A percentile compares a stretch with the other conserved stretches of the same genome.
These are phyloP conservation scores for Pleurotus giganteus DNA, from an alignment of 768 basidiomycete species.

Conservation along the genomic window DNA sequence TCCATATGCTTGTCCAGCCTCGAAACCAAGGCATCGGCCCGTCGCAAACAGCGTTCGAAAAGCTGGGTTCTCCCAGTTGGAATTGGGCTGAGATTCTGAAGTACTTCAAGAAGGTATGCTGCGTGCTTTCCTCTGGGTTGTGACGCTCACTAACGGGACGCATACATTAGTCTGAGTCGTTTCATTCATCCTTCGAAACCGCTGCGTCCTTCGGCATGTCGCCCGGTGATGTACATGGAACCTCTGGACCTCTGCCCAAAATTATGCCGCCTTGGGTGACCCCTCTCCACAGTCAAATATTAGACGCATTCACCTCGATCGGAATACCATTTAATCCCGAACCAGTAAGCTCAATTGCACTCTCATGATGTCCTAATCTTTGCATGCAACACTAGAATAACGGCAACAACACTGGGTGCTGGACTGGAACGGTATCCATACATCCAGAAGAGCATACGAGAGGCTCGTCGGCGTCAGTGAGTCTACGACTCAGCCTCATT, in stretches of 20 bases:
- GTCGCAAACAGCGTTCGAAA: not conserved
- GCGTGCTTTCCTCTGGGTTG: not conserved
- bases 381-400: not conserved
- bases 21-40: no score
- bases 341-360: not conserved
- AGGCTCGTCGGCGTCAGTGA: constrained; percentile 6
- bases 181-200: not conserved
- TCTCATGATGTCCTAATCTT: no score
- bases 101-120: constrained; percentile 9
- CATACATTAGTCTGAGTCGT: constrained; percentile 6
- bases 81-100: constrained; percentile 8
- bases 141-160: no score
- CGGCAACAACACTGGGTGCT: constrained; percentile 1
- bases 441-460: constrained; percentile 2
- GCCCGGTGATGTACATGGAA: constrained; percentile 9
- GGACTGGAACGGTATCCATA: not conserved
- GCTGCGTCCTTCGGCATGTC: not conserved
- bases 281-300: constrained; percentile 5
- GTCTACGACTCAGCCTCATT: not conserved
- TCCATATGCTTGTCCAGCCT: no score
- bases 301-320: not conserved
- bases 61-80: constrained; percentile 2
- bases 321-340: constrained; percentile 12
- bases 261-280: constrained; percentile 13
- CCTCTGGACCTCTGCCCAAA: constrained; percentile 13